Percentiles rank a stretch among this genome's conserved stretches.
Conservation (phyloP, 768 basidiomycete genomes). For the Lactarius hatsudake region DNA sequence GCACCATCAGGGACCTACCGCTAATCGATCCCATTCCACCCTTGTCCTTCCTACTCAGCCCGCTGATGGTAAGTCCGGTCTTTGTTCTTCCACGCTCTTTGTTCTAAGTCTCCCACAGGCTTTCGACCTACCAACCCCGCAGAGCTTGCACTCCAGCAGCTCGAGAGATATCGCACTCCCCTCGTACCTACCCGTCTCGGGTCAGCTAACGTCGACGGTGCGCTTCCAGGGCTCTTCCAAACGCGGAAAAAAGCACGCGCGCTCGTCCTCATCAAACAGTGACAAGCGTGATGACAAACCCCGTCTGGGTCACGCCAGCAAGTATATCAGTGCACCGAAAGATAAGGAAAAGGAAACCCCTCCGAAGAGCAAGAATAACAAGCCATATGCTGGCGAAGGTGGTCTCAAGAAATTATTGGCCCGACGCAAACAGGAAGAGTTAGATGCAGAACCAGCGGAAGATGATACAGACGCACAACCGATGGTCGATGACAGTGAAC, state of each 20-base stretch:
- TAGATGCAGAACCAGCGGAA: slow-evolving; percentile 41
- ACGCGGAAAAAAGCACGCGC: slow-evolving; percentile 41
- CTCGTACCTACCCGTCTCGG: slow-evolving; percentile 63
- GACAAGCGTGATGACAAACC: slow-evolving; percentile 47
- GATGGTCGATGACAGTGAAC: slow-evolving; percentile 36
- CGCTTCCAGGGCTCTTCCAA: slow-evolving; percentile 61
- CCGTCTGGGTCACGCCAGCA: slow-evolving; percentile 41
- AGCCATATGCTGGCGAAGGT: slow-evolving; percentile 77
- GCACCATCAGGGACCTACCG: slow-evolving; percentile 7
- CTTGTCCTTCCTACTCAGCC: slow-evolving; percentile 12
- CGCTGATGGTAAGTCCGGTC: slow-evolving; percentile 18
- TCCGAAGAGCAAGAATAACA: slow-evolving; percentile 40
- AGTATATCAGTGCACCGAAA: slow-evolving; percentile 32
- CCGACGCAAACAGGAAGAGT: slow-evolving; percentile 55
- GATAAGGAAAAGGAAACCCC: slow-evolving; percentile 32
- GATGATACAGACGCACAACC: slow-evolving; percentile 36
- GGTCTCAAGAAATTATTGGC: slow-evolving; percentile 77
- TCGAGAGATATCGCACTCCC: slow-evolving; percentile 79
- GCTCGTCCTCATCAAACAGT: slow-evolving; percentile 58
- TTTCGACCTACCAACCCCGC: slow-evolving; percentile 48
- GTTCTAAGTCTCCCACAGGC: slow-evolving; percentile 26
- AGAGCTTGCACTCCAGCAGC: slow-evolving; percentile 64
- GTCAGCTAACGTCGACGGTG: slow-evolving; percentile 7
- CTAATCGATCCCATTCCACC: slow-evolving; percentile 22
- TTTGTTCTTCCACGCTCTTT: slow-evolving; percentile 15